A percentile compares a stretch with the other conserved stretches of the same genome.
These are phyloP conservation scores for Triglochin maritima DNA, from an alignment of 106 monocot genomes.

Conservation along the genomic window DNA sequence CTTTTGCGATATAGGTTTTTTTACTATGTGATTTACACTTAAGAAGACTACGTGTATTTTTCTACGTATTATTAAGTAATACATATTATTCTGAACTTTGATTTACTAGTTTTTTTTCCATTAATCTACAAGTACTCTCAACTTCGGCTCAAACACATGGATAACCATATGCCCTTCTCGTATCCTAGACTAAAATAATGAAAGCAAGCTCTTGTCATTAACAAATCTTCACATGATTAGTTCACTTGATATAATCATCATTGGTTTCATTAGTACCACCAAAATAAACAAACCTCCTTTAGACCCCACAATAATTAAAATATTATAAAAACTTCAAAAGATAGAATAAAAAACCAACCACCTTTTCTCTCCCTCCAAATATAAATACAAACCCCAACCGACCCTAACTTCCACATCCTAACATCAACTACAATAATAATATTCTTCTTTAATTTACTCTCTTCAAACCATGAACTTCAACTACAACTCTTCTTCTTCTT, in stretches of 20 bases:
- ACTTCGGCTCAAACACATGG: too few species aligned
- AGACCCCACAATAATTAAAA: neutral
- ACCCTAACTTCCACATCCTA: neutral
- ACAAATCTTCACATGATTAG: neutral
- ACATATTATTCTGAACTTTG: too few species aligned
- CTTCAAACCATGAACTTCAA: conserved; percentile 7
- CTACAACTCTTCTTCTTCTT: conserved; percentile 6
- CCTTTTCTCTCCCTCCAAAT: neutral
- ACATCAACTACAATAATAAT: neutral
- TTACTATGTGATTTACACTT: too few species aligned
- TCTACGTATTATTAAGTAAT: too few species aligned
- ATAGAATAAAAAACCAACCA: too few species aligned
- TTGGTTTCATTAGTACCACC: neutral
- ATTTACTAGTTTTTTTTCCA: too few species aligned
- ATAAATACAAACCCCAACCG: conserved; percentile 2
- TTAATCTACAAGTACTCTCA: too few species aligned
- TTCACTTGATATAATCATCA: neutral
- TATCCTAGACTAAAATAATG: too few species aligned
- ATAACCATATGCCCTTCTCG: too few species aligned
- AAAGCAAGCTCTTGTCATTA: neutral
- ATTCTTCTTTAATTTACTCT: neutral
- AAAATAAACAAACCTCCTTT: neutral
- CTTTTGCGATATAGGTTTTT: too few species aligned
- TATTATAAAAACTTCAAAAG: too few species aligned
- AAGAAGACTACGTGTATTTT: too few species aligned